phyloP scores from a whole-genome alignment of 2,329 filamentous ascomycete genomes.

The Coccinonectria pachysandricola region DNA sequence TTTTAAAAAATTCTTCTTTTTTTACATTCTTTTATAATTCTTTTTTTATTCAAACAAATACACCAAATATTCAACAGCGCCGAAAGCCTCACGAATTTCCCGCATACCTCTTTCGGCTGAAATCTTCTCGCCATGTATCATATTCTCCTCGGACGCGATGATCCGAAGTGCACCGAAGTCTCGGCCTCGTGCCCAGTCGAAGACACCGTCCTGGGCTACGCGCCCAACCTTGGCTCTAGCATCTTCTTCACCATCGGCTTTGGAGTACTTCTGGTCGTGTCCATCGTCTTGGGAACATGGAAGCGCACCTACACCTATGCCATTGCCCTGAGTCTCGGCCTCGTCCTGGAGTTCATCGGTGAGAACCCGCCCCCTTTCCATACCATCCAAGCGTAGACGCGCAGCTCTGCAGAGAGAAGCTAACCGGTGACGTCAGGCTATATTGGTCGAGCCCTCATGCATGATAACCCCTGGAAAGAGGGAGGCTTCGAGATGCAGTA shows the following conservation, averaged over 20 bases:
- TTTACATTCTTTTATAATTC: too few species aligned
- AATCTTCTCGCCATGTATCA: constrained; percentile 7
- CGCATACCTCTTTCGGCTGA: too few species aligned
- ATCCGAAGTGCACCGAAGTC: constrained; percentile 23
- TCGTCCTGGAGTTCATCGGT: constrained; percentile 42
- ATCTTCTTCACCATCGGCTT: constrained; percentile 43
- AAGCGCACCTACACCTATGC: constrained; percentile 47
- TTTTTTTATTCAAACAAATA: too few species aligned
- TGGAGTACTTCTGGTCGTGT: constrained; percentile 30
- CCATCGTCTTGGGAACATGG: constrained; percentile 34
- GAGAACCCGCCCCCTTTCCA: constrained; percentile 5
- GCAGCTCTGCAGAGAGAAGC: too few species aligned
- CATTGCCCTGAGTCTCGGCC: constrained; percentile 36
- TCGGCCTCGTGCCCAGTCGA: constrained; percentile 37
- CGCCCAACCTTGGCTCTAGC: constrained; percentile 45
- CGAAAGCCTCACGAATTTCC: not conserved
- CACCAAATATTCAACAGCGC: not conserved
- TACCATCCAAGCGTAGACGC: not conserved
- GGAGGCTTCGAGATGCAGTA: constrained; percentile 49
- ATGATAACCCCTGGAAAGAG: constrained; percentile 43
- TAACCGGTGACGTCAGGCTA: constrained; percentile 34
- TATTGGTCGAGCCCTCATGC: constrained; percentile 38
- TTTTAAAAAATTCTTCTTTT: too few species aligned
- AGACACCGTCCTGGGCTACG: constrained; percentile 44
- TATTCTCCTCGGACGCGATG: constrained; percentile 8